A percentile compares a stretch with the other conserved stretches of the same genome.
These are phyloP conservation scores for Auriscalpium orientale DNA, from an alignment of 768 basidiomycete species.

Conservation along the genomic window DNA sequence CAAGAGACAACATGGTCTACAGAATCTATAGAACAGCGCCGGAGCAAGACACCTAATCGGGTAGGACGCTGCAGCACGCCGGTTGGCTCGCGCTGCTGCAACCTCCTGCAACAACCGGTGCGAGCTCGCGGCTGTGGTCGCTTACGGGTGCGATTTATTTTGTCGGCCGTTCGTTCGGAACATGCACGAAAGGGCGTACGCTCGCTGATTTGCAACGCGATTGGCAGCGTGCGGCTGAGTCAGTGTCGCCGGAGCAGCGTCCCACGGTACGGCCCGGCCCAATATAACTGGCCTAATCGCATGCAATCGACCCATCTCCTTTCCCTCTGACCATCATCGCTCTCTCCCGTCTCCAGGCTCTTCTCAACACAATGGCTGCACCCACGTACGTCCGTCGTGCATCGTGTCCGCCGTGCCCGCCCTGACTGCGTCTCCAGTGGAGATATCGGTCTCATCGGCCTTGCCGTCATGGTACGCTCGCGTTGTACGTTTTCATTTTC, in stretches of 20 bases:
- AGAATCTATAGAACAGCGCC: too few relatives aligned
- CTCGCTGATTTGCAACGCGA: too few relatives aligned
- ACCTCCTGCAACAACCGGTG: too few relatives aligned
- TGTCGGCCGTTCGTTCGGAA: too few relatives aligned
- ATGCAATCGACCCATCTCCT: not conserved
- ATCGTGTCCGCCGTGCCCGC: constrained; percentile 17
- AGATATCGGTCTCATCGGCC: constrained; percentile 97
- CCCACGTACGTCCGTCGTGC: constrained; percentile 39
- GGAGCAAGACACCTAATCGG: too few relatives aligned
- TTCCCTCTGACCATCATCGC: constrained; percentile 15
- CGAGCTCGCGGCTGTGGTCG: too few relatives aligned
- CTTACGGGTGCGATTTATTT: too few relatives aligned
- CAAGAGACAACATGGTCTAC: too few relatives aligned
- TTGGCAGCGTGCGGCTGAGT: not conserved
- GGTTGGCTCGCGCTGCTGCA: too few relatives aligned
- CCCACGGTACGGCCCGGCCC: constrained; percentile 5
- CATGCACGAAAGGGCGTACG: too few relatives aligned
- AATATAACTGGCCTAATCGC: constrained; percentile 2
- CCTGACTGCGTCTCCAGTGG: constrained; percentile 43
- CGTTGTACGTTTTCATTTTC: constrained; percentile 11
- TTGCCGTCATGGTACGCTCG: constrained; percentile 88
- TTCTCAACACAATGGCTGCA: constrained; percentile 33
- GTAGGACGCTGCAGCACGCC: too few relatives aligned
- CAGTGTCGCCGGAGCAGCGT: not conserved
- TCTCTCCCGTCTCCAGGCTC: constrained; percentile 25